A percentile compares a stretch with the other conserved stretches of the same genome.
Conservation (phyloP, 2,329 filamentous ascomycete species). For the Calonectria naviculata region DNA sequence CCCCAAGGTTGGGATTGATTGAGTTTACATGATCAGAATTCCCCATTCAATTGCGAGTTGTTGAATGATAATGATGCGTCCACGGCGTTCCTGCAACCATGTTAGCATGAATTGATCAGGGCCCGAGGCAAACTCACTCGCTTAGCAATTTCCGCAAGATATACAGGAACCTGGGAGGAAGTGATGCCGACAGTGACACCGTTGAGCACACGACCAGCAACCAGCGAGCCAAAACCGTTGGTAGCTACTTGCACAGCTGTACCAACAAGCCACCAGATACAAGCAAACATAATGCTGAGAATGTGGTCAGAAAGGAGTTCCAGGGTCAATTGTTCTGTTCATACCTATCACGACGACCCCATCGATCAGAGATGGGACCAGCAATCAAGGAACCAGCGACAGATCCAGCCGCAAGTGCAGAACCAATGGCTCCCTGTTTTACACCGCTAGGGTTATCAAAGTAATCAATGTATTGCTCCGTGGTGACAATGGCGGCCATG, state of each 20-base stretch:
- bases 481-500: slow-evolving; percentile 19
- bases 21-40: slow-evolving; percentile 75
- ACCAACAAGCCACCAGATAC: not conserved
- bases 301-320: not conserved
- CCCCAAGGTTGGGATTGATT: too few species aligned
- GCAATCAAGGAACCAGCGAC: slow-evolving; percentile 18
- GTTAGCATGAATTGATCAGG: too few species aligned
- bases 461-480: slow-evolving; percentile 25
- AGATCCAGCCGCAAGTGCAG: slow-evolving; percentile 24
- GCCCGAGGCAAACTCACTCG: too few species aligned
- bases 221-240: slow-evolving; percentile 16
- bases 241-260: not conserved
- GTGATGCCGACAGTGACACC: slow-evolving; percentile 19
- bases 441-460: slow-evolving; percentile 21
- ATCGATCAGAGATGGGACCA: slow-evolving; percentile 17
- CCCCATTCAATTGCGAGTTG: slow-evolving; percentile 25
- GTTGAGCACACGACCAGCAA: slow-evolving; percentile 18
- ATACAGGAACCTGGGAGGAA: slow-evolving; percentile 24
- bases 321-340: not conserved
- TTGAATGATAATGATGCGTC: slow-evolving; percentile 28
- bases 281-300: not conserved
- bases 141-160: slow-evolving; percentile 25
- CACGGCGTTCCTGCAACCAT: slow-evolving; percentile 22
- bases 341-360: not conserved
- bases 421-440: slow-evolving; percentile 22